Base-by-base conservation (phyloP, 139 green algal species). In the Chlamydomonas sp. region DNA sequence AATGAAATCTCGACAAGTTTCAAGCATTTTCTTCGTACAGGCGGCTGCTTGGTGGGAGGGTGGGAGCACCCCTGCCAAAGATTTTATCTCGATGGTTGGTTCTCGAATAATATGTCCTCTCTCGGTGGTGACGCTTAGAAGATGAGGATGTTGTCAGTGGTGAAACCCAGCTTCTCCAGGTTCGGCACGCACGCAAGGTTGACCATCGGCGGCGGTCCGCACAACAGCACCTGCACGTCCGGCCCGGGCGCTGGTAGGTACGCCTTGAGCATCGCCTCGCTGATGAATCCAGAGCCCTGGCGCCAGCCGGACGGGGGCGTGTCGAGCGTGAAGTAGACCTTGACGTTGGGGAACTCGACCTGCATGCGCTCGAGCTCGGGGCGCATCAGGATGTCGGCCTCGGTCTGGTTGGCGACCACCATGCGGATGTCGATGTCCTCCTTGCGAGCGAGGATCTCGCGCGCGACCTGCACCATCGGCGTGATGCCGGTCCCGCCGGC, bases 371-470 rank as follows among this genome's bases (percentile, higher is more conserved):
- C 91, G 33, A 99, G 80, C 79, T 98, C 87, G 5, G 90, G 76
- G 3, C 82, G 62, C 71, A 98, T 79, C 62, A 99, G 77, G 67
- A 99, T 97, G 83, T 99, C 94, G 20, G 89, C 85, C 61, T 89
- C 81, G 3, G 72, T 89, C 75, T 91, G 83, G 81, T 98, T 99
- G 74, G 90, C 93, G 58, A 90, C 98, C 58, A 99, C 48, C 34
- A 99, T 85, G 57, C 61, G 72, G 4, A 97, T 76, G 76, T 88
- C 61, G 1, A 90, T 98, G 76, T 98, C 93, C 35, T 89, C 70
- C 3, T 81, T 70, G 73, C 97, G 81, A 39, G 82, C 78, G 26
- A 95, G 71, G n/a, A 96, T 30, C 84, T 86, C 74, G 89, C 83
- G 69, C 90, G 85, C 33, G 95, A 79, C 76, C 65, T 79, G 73